phyloP scores from a whole-genome alignment of 345 rosid species.

The Adansonia digitata region DNA sequence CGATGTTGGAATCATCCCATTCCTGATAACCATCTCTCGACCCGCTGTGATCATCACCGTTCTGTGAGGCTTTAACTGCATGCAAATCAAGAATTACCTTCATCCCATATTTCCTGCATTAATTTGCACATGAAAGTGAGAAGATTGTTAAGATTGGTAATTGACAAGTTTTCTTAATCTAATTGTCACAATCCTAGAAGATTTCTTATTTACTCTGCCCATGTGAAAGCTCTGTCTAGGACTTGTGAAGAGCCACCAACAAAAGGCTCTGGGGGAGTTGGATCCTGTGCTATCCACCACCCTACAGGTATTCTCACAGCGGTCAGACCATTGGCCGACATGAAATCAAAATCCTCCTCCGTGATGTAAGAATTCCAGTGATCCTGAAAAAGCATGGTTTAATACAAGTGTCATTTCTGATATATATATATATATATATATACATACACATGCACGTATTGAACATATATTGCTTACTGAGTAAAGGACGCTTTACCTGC shows the following conservation, averaged over 20 bases:
- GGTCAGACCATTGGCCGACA: constrained; percentile 29
- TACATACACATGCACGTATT: no score
- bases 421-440: no score
- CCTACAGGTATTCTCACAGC: constrained; percentile 39
- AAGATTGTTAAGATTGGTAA: not conserved
- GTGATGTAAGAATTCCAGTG: constrained; percentile 34
- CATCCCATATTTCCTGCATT: constrained; percentile 22
- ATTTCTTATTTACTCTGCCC: constrained; percentile 28
- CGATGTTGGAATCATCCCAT: constrained; percentile 33
- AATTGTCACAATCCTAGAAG: not conserved
- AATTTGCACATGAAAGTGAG: not conserved
- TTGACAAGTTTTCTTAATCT: not conserved
- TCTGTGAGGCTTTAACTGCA: constrained; percentile 29
- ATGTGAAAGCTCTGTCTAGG: constrained; percentile 32
- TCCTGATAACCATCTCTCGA: constrained; percentile 39
- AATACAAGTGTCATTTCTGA: not conserved
- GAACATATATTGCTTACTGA: not conserved
- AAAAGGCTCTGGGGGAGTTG: constrained; percentile 33
- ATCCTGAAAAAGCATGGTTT: constrained; percentile 10
- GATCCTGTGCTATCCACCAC: constrained; percentile 38
- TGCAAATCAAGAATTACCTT: constrained; percentile 35
- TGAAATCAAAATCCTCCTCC: constrained; percentile 31
- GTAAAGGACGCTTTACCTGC: constrained; percentile 17
- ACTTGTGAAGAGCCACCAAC: constrained; percentile 27
- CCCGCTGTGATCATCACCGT: constrained; percentile 30